A percentile compares a stretch with the other conserved stretches of the same genome.
Evolutionary conservation across 1,284 basidiomycete genomes (phyloP).

Genomic region (Melampsora americana): DNA sequence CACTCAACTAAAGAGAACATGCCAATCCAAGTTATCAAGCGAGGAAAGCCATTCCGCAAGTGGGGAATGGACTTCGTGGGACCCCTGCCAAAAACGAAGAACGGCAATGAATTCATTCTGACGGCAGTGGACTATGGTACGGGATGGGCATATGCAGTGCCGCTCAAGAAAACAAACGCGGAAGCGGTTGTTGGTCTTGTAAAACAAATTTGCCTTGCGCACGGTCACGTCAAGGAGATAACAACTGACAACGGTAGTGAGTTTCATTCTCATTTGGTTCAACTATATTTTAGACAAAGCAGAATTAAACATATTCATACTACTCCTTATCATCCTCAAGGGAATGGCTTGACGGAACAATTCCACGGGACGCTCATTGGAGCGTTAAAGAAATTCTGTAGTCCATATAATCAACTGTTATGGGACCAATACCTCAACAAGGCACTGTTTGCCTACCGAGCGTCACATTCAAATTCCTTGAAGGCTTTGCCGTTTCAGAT

Average conservation of each 20-base stretch:
- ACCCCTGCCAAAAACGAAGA: neutral
- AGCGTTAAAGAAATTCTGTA: neutral
- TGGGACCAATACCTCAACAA: too few species aligned
- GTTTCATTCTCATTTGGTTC: neutral
- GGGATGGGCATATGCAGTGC: neutral
- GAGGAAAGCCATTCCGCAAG: neutral
- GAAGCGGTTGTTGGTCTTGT: neutral
- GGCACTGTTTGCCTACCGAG: too few species aligned
- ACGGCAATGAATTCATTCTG: neutral
- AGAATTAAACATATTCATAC: neutral
- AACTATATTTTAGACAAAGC: neutral
- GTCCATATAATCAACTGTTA: too few species aligned
- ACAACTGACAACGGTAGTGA: neutral
- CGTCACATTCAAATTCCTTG: too few species aligned
- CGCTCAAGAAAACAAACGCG: neutral
- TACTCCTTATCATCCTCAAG: neutral
- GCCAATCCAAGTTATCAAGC: neutral
- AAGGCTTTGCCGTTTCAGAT: too few species aligned
- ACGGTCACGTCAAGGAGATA: neutral
- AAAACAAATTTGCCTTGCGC: neutral
- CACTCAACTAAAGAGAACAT: neutral
- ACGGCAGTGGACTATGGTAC: neutral
- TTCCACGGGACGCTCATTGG: neutral
- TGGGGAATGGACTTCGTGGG: conserved; percentile 13
- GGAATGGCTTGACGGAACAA: neutral